Evolutionary conservation across 2,329 filamentous ascomycete genomes (phyloP), one percentile per base, ranked within the genome.

Genomic region (Stagonosporopsis rhizophila): DNA sequence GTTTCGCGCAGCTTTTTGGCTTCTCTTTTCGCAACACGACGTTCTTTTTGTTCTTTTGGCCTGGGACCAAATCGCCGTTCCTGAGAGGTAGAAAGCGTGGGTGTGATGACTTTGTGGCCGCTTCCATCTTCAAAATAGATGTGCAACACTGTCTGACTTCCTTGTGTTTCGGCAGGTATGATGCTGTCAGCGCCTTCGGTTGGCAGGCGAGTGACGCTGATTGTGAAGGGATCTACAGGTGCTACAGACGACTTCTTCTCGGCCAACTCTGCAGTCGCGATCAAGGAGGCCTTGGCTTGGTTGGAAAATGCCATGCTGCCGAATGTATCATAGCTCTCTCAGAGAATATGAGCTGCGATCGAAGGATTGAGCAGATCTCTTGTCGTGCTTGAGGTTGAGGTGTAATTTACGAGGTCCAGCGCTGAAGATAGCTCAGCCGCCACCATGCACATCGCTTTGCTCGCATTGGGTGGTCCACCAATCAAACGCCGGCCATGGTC

Each of bases 71-170:
- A 61, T 8, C 38, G 46, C 7, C 62, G 64, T 14, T 72, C 68
- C 50, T 69, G 64, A 11, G 57, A 44, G 6, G 57, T 50, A 19
- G 66, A 55, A 19, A 55, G 46, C 8, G 44, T 45, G 1, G 60
- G 54, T 0, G 64, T 59, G 14, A 71, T 60, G 34, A n/a, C 32
- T 28, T 55, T 50, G 49, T 71, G 58, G 7, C n/a, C 20, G 14
- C 40, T 25, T 5, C 57, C 58, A 27, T 52, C 42, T 14, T 63
- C 42, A 41, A 60, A 55, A 50, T 71, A 71, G 45, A 72, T 62
- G 59, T 71, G 67, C 45, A 66, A 64, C 7, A 47, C 62, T 14
- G 68, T 67, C 2, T 35, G 50, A 9, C 41, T 42, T 17, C n/a
- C 2, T 2, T 12, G 25, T 14, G 48, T 12, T 6, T 37, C 19